Percentiles rank a stretch among this genome's conserved stretches.
Conservation (phyloP, 2,329 filamentous ascomycete species). For the Scedosporium dehoogii region DNA sequence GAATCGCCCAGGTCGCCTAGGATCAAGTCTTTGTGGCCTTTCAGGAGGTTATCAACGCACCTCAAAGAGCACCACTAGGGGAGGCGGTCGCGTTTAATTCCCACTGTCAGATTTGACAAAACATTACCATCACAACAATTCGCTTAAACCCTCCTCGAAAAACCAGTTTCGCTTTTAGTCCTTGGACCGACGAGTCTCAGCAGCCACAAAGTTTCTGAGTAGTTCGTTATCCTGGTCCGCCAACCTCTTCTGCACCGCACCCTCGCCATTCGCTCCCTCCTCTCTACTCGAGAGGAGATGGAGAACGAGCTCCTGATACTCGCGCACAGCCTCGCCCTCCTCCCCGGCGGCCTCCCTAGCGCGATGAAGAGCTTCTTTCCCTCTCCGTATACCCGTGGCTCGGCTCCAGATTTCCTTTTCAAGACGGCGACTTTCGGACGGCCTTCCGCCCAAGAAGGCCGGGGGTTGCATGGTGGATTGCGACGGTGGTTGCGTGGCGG, state of each 20-base stretch:
- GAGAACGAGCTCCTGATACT: slow-evolving; percentile 49
- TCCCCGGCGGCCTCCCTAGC: slow-evolving; percentile 39
- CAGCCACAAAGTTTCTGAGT: slow-evolving; percentile 38
- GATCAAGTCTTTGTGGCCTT: slow-evolving; percentile 27
- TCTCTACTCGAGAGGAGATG: slow-evolving; percentile 28
- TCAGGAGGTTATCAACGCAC: not conserved
- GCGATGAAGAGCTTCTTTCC: slow-evolving; percentile 41
- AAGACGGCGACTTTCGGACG: slow-evolving; percentile 10
- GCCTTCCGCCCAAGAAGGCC: slow-evolving; percentile 8
- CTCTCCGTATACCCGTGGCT: slow-evolving; percentile 47
- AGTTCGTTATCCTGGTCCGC: slow-evolving; percentile 36
- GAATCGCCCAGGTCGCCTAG: slow-evolving; percentile 30
- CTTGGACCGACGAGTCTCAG: slow-evolving; percentile 19
- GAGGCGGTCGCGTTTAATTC: not conserved
- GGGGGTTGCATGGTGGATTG: not conserved
- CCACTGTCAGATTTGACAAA: not conserved
- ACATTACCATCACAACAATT: not conserved
- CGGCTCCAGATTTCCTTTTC: slow-evolving; percentile 42
- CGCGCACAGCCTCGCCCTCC: slow-evolving; percentile 48
- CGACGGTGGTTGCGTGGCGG: slow-evolving; percentile 36
- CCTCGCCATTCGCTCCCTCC: slow-evolving; percentile 19
- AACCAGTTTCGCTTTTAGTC: not conserved
- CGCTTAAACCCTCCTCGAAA: not conserved
- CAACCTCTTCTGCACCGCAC: slow-evolving; percentile 32
- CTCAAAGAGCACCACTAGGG: slow-evolving; percentile 10